Conservation (phyloP, 495 filamentous ascomycete genomes). For the Elasticomyces elasticus region DNA sequence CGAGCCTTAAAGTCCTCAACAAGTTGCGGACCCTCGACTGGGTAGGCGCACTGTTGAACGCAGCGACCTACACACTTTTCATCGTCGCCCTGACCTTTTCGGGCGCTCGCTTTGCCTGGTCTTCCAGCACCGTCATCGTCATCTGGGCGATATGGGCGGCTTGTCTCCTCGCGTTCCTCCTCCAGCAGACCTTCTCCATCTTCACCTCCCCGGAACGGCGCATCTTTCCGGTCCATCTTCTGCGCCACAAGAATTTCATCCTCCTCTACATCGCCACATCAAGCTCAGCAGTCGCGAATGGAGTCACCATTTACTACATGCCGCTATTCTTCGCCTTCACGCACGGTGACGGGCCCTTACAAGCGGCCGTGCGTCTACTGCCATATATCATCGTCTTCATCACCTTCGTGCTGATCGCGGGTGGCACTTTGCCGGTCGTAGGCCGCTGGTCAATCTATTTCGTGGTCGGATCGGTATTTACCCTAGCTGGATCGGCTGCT, state of each 20-base stretch:
- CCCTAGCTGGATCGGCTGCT: conserved; percentile 18
- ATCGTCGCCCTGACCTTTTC: background rate
- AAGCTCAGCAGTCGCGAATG: background rate
- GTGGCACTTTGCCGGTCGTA: conserved; percentile 18
- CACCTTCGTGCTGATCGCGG: conserved; percentile 16
- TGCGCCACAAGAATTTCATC: background rate
- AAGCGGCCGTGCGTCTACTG: conserved; percentile 23
- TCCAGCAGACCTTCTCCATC: background rate
- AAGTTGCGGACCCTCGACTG: conserved; percentile 13
- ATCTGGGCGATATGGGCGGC: background rate
- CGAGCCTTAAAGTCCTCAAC: conserved; percentile 28
- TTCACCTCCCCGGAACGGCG: background rate
- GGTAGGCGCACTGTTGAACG: background rate
- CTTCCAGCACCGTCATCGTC: background rate
- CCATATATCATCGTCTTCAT: conserved; percentile 25
- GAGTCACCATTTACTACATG: conserved; percentile 3
- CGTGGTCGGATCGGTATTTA: conserved; percentile 13
- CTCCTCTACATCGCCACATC: background rate
- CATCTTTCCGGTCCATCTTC: background rate
- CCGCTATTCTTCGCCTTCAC: conserved; percentile 7
- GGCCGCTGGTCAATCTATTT: conserved; percentile 24
- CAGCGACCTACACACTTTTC: background rate
- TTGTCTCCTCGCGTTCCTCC: background rate
- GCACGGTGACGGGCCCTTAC: conserved; percentile 15
- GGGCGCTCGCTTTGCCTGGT: background rate